These are phyloP conservation scores for Hanseniaspora singularis DNA, from an alignment of 805 yeast genomes.

Conservation along the genomic window DNA sequence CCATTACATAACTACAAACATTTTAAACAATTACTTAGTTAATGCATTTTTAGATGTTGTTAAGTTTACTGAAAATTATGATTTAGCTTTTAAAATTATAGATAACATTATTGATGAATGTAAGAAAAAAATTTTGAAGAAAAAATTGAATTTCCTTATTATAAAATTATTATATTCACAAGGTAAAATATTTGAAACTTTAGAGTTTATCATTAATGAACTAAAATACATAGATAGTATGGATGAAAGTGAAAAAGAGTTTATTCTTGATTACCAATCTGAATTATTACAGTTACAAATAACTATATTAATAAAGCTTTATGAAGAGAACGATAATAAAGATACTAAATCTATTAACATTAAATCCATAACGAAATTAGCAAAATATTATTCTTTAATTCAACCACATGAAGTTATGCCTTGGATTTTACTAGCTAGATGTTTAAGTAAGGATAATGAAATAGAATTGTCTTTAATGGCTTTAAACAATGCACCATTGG, in stretches of 20 bases:
- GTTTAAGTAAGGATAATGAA: constrained; percentile 51
- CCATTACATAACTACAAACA: constrained; percentile 24
- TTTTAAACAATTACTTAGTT: constrained; percentile 27
- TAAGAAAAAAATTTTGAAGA: constrained; percentile 21
- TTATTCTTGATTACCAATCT: constrained; percentile 13
- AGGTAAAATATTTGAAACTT: constrained; percentile 31
- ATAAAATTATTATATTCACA: constrained; percentile 26
- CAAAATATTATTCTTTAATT: constrained; percentile 36
- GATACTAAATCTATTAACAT: not conserved
- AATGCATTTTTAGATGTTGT: constrained; percentile 27
- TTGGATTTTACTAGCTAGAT: constrained; percentile 57
- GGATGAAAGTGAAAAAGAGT: constrained; percentile 3
- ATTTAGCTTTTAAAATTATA: constrained; percentile 23
- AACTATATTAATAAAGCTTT: constrained; percentile 1
- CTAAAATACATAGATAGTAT: constrained; percentile 20
- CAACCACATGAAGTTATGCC: constrained; percentile 66
- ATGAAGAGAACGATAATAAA: not conserved
- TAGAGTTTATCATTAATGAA: constrained; percentile 25
- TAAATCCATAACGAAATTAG: not conserved
- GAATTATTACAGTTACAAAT: constrained; percentile 12
- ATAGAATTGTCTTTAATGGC: constrained; percentile 62
- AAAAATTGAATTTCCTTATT: constrained; percentile 22
- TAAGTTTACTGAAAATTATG: constrained; percentile 24
- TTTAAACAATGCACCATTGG: constrained; percentile 73
- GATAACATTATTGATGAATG: constrained; percentile 19